Evolutionary conservation across 176 grass and related monocot genomes (phyloP), one percentile per base, ranked within the genome.

Genomic region (Aegilops sharonensis): DNA sequence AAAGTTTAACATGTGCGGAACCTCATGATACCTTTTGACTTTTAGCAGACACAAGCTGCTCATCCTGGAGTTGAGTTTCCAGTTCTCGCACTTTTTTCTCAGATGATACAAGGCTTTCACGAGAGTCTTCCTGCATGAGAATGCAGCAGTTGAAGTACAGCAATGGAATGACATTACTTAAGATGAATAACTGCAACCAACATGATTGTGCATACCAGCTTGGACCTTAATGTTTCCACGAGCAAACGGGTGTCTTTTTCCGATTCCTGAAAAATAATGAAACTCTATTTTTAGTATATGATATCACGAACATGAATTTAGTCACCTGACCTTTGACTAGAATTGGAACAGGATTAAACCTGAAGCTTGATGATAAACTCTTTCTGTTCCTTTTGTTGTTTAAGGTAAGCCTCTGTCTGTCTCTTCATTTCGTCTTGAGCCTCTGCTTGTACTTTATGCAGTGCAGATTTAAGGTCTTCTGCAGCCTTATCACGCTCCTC

Each of bases 351-450:
- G 34, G 88, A 50, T 60, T 72, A 83, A 67, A 85, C 93, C 96
- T 98, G 91, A 88, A 99, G 94, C 83, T 99, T 97, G 77, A 17
- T 89, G 78, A 94, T 94, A 85, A 99, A 89, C 92, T 99, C 97
- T 87, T 97, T 89, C 14, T 96, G 94, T 64, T 97, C 97, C 73
- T 61, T 88, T 68, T 94, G 97, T 81, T 99, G 89, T 85, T 87
- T 91, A 85, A 90, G 81, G 78, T 90, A 88, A 81, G 78, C 89
- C 57, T 94, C 91, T 3, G 76, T 65, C n/a, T 91, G 94, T 85
- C 43, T 88, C 43, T 97, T 97, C 47, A 86, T 94, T 91, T 99
- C 92, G 54, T 97, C 92, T 77, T 94, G 89, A 69, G 90, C 85
- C 77, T 94, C 92, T 23, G 70, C 76, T 74, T 97, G 90, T 47